Evolutionary conservation across 2,329 filamentous ascomycete species (phyloP).

Genomic region (Rugonectria rugulosa): DNA sequence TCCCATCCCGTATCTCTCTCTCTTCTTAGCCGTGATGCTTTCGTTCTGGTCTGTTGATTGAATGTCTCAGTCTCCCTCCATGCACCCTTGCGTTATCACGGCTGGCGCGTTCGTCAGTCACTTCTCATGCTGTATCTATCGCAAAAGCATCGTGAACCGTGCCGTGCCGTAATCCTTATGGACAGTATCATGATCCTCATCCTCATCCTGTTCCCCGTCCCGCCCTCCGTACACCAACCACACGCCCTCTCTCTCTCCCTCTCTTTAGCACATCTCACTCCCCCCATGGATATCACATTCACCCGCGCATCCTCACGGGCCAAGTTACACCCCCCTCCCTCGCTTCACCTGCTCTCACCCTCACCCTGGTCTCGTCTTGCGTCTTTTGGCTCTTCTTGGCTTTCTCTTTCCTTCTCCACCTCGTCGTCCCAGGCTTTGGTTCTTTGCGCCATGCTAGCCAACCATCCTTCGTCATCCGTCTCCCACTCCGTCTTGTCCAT

Average conservation of each 20-base stretch:
- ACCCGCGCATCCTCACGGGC: too few species aligned
- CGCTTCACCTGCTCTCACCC: not conserved
- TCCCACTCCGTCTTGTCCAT: slow-evolving; percentile 41
- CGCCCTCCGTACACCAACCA: too few species aligned
- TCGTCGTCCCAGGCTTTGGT: not conserved
- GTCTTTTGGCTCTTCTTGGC: not conserved
- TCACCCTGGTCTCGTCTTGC: too few species aligned
- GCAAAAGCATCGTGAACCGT: too few species aligned
- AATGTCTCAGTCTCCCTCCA: not conserved
- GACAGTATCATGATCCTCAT: too few species aligned
- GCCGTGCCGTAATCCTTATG: too few species aligned
- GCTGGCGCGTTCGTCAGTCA: too few species aligned
- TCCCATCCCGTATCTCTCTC: not conserved
- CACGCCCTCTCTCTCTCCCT: too few species aligned
- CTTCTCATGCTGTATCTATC: not conserved
- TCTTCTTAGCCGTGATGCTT: not conserved
- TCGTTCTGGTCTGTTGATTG: not conserved
- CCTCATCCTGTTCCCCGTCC: too few species aligned
- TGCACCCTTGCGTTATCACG: not conserved
- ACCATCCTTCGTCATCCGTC: slow-evolving; percentile 45
- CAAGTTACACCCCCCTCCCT: not conserved
- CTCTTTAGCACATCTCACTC: too few species aligned
- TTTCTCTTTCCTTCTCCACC: not conserved
- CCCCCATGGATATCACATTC: too few species aligned
- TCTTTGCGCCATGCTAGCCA: slow-evolving; percentile 43